Percentiles rank a stretch among this genome's conserved stretches.
Conservation (phyloP, 1,284 basidiomycete species). For the Tilletia walkeri region DNA sequence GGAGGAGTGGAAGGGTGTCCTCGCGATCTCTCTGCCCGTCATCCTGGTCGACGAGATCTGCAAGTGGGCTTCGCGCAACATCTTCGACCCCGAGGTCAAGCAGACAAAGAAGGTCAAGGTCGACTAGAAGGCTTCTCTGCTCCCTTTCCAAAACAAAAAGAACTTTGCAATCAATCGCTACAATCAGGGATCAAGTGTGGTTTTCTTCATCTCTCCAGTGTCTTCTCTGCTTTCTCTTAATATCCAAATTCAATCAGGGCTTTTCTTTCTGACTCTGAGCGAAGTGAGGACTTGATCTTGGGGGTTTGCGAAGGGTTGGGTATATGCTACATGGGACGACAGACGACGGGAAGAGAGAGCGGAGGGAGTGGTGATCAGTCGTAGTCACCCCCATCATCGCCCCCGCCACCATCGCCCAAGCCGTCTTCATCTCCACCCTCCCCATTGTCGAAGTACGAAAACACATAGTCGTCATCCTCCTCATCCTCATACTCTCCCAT, state of each 20-base stretch:
- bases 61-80: conserved; percentile 69
- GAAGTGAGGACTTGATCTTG: too few relatives aligned
- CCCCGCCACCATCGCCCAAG: conserved; percentile 35
- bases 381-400: conserved; percentile 44
- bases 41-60: conserved; percentile 84
- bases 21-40: conserved; percentile 83
- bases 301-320: too few relatives aligned
- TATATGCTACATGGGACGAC: too few relatives aligned
- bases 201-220: too few relatives aligned
- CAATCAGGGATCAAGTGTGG: too few relatives aligned
- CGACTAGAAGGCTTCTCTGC: not conserved
- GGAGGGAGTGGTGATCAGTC: not conserved
- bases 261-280: too few relatives aligned
- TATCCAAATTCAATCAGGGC: too few relatives aligned
- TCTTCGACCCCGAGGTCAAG: conserved; percentile 12
- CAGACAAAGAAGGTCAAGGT: conserved; percentile 17
- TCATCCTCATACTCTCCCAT: conserved; percentile 53
- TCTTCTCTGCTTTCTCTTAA: too few relatives aligned
- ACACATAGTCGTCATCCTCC: conserved; percentile 52
- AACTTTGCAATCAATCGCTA: too few relatives aligned
- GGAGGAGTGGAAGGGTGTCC: conserved; percentile 91
- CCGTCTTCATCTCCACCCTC: conserved; percentile 49
- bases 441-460: conserved; percentile 55
- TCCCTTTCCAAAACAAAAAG: not conserved
- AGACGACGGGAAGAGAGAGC: too few relatives aligned